Evolutionary conservation across 2,329 filamentous ascomycete genomes (phyloP).

Genomic region (Immersiporthe knoxdaviesiana): DNA sequence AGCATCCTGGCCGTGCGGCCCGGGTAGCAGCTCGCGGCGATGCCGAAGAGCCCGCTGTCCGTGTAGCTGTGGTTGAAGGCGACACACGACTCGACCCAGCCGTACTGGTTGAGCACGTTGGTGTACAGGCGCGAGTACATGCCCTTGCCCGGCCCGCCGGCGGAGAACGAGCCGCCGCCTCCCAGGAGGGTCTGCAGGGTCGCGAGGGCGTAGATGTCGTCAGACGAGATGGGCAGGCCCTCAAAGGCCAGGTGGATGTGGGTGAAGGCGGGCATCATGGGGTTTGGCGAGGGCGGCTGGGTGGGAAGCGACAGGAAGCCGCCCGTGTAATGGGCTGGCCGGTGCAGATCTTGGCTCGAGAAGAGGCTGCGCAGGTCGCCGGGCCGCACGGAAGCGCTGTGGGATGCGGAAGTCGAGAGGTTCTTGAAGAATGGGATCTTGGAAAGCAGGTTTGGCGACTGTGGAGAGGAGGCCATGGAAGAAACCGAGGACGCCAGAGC

Average conservation of each 20-base stretch:
- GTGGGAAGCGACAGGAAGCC: slow-evolving; percentile 86
- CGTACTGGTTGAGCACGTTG: slow-evolving; percentile 95
- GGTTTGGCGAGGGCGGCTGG: slow-evolving; percentile 77
- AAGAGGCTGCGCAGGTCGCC: slow-evolving; percentile 48
- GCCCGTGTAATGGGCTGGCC: slow-evolving; percentile 84
- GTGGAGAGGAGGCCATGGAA: slow-evolving; percentile 39
- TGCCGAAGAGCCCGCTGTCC: slow-evolving; percentile 93
- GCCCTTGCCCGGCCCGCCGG: slow-evolving; percentile 94
- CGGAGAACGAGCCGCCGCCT: slow-evolving; percentile 94
- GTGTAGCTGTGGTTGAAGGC: slow-evolving; percentile 98
- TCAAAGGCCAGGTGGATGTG: slow-evolving; percentile 97
- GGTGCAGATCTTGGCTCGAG: slow-evolving; percentile 58
- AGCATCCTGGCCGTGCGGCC: slow-evolving; percentile 81
- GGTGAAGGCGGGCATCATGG: slow-evolving; percentile 77
- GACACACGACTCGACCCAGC: slow-evolving; percentile 94
- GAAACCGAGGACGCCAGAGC: slow-evolving; percentile 41
- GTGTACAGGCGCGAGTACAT: slow-evolving; percentile 99
- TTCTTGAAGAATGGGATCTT: slow-evolving; percentile 83
- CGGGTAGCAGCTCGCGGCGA: slow-evolving; percentile 83
- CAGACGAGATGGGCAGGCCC: slow-evolving; percentile 84
- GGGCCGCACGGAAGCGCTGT: slow-evolving; percentile 59
- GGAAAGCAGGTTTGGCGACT: slow-evolving; percentile 71
- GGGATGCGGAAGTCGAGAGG: slow-evolving; percentile 73
- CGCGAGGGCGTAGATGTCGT: slow-evolving; percentile 94
- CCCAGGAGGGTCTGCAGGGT: slow-evolving; percentile 95